Conservation (phyloP, 768 basidiomycete genomes). For the Termitomyces sp. region DNA sequence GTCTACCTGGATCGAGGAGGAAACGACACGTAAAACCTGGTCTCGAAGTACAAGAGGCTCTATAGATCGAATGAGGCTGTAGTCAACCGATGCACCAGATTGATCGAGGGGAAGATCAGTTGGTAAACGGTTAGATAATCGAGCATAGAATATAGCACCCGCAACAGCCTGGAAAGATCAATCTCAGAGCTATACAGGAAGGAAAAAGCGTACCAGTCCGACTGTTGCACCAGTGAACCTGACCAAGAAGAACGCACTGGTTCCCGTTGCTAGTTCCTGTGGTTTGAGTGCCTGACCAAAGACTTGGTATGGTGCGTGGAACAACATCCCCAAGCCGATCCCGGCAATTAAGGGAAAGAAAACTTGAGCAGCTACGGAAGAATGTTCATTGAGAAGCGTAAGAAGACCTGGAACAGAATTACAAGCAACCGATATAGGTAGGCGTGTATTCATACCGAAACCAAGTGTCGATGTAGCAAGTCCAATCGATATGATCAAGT, state of each 20-base stretch:
- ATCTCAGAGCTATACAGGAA: conserved; percentile 11
- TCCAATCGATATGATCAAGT: conserved; percentile 59
- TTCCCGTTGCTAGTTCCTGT: conserved; percentile 70
- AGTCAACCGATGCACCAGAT: conserved; percentile 49
- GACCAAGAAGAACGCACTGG: conserved; percentile 85
- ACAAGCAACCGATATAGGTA: background rate
- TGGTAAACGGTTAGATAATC: conserved; percentile 48
- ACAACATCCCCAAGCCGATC: conserved; percentile 77
- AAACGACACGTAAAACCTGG: conserved; percentile 49
- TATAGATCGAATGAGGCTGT: conserved; percentile 46
- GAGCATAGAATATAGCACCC: conserved; percentile 67
- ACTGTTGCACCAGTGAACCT: conserved; percentile 84
- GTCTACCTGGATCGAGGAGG: conserved; percentile 62
- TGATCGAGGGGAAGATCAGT: conserved; percentile 37
- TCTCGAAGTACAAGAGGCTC: conserved; percentile 41
- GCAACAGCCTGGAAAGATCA: conserved; percentile 58
- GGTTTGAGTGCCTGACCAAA: conserved; percentile 66
- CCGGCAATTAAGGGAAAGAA: conserved; percentile 72
- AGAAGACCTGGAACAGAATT: conserved; percentile 53
- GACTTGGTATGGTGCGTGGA: conserved; percentile 83
- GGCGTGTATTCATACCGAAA: conserved; percentile 53
- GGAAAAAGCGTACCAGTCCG: conserved; percentile 56
- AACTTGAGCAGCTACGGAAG: conserved; percentile 42
- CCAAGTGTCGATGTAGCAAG: conserved; percentile 65
- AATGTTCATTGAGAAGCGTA: conserved; percentile 53